A percentile compares a stretch with the other conserved stretches of the same genome.
phyloP scores from a whole-genome alignment of 164 flowering plant genomes.

The Tetracentron sinense region DNA sequence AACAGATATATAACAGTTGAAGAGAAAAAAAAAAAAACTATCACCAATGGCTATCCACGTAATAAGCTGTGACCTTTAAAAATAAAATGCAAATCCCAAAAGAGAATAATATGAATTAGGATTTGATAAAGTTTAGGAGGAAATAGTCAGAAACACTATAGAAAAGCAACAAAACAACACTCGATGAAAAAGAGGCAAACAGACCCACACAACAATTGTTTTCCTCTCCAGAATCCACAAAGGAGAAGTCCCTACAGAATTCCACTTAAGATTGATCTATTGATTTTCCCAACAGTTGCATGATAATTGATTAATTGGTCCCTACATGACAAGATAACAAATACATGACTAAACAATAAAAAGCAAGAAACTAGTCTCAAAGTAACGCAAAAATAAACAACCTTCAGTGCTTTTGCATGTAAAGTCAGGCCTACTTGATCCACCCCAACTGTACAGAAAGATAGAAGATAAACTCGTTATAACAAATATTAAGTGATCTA shows the following conservation, averaged over 20 bases:
- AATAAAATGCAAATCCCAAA: too few relatives aligned
- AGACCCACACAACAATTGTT: background rate
- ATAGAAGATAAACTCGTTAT: background rate
- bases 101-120: too few relatives aligned
- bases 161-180: too few relatives aligned
- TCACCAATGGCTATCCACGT: too few relatives aligned
- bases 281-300: background rate
- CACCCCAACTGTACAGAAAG: constrained; percentile 80
- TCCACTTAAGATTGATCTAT: background rate
- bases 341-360: background rate
- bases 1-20: too few relatives aligned
- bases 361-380: background rate
- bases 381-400: constrained; percentile 19
- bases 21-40: too few relatives aligned
- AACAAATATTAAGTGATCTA: background rate
- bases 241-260: background rate
- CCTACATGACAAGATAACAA: background rate
- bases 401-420: constrained; percentile 97
- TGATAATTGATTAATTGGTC: background rate
- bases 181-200: background rate
- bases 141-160: too few relatives aligned
- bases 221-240: background rate
- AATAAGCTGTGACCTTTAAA: too few relatives aligned
- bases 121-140: too few relatives aligned
- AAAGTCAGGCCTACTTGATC: constrained; percentile 98